Percentiles rank a stretch among this genome's conserved stretches.
phyloP scores from a whole-genome alignment of 306 rosid species.

The Lathyrus oleraceus region DNA sequence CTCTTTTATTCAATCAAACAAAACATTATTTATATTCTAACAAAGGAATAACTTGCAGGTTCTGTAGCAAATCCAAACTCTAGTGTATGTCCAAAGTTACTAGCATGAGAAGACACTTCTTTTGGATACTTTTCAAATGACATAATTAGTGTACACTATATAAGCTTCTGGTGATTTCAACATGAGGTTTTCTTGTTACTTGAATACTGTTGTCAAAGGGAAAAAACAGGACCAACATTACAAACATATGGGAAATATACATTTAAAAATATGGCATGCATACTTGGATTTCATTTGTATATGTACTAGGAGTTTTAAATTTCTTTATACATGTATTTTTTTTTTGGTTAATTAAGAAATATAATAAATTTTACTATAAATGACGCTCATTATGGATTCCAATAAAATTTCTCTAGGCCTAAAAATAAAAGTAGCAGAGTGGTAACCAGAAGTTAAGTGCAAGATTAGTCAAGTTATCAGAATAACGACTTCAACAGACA shows the following conservation, averaged over 20 bases:
- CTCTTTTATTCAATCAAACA: background rate
- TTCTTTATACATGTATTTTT: too few relatives aligned
- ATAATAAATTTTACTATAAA: too few relatives aligned
- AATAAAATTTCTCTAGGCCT: too few relatives aligned
- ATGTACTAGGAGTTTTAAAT: too few relatives aligned
- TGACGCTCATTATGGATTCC: too few relatives aligned
- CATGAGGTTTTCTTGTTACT: background rate
- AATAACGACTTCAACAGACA: too few relatives aligned
- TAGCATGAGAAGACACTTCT: conserved; percentile 48
- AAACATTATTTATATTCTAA: conserved; percentile 21
- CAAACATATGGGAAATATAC: background rate
- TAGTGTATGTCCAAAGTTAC: conserved; percentile 66
- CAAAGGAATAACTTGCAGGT: conserved; percentile 53
- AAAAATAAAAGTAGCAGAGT: too few relatives aligned
- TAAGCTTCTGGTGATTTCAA: background rate
- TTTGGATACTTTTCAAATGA: background rate
- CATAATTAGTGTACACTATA: background rate
- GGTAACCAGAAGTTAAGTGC: too few relatives aligned
- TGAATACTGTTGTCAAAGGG: background rate
- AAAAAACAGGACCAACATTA: background rate
- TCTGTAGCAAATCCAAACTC: conserved; percentile 64
- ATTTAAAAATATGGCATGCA: background rate
- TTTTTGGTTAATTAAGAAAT: too few relatives aligned
- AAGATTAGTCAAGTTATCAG: too few relatives aligned
- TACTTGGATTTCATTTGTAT: background rate